Percentiles rank a stretch among this genome's conserved stretches.
phyloP scores from a whole-genome alignment of 2,329 filamentous ascomycete species.

The Xylariaceae sp. region DNA sequence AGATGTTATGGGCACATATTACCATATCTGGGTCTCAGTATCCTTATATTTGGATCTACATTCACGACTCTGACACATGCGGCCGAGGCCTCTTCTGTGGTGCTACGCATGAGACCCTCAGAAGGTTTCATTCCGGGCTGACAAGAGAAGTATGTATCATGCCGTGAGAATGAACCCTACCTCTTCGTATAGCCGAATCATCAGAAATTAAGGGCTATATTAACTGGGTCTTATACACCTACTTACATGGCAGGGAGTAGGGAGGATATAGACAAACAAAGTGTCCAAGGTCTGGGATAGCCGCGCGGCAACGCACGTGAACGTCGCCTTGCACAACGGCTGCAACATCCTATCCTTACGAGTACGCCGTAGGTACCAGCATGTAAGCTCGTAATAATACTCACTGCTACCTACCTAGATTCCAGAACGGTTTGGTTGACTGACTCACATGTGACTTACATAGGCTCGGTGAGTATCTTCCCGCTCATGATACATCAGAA shows the following conservation, averaged over 20 bases:
- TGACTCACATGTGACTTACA: constrained; percentile 1
- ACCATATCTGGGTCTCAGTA: background rate
- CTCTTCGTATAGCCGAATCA: constrained; percentile 4
- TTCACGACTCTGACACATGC: constrained; percentile 2
- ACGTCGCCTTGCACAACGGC: constrained; percentile 15
- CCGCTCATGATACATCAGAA: background rate
- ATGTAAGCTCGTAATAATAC: too few species aligned
- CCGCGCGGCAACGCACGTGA: constrained; percentile 17
- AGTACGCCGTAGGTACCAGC: too few species aligned
- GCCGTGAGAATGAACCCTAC: too few species aligned
- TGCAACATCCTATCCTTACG: constrained; percentile 4
- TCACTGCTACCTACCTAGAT: too few species aligned
- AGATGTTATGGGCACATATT: background rate
- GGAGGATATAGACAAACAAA: background rate
- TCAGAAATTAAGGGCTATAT: constrained; percentile 10
- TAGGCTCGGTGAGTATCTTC: background rate
- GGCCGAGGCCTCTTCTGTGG: constrained; percentile 1
- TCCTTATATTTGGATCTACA: constrained; percentile 3
- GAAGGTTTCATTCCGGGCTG: constrained; percentile 20
- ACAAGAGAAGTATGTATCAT: constrained; percentile 3
- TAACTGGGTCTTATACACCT: background rate
- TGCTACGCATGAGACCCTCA: constrained; percentile 6
- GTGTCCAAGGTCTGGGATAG: constrained; percentile 10
- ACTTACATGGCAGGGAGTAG: too few species aligned
- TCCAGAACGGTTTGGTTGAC: constrained; percentile 16